phyloP scores from a whole-genome alignment of 139 green algal species.

The Closterium sp. region DNA sequence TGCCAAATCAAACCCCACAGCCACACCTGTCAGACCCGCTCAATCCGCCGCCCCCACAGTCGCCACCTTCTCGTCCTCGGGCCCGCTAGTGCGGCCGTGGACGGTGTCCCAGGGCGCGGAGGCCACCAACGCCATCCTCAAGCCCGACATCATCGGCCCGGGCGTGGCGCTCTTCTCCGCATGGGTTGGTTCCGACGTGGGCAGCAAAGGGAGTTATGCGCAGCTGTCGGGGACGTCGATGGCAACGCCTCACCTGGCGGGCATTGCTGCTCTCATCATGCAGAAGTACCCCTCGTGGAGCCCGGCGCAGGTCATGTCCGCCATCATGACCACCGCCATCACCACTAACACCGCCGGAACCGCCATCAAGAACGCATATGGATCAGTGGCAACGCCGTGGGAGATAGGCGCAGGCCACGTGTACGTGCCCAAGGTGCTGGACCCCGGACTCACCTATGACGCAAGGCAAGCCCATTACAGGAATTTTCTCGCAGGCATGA shows the following conservation, averaged over 20 bases:
- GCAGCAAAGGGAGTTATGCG: neutral
- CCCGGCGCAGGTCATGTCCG: neutral
- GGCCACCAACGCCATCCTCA: neutral
- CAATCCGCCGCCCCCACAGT: neutral
- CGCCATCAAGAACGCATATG: neutral
- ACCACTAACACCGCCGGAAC: neutral
- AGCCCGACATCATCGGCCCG: neutral
- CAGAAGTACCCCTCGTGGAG: neutral
- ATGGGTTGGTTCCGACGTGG: neutral
- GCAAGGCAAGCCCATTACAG: neutral
- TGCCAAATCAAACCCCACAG: neutral
- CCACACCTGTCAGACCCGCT: neutral
- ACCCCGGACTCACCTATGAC: neutral
- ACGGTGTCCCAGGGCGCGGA: neutral
- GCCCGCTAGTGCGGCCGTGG: neutral
- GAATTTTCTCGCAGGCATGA: neutral
- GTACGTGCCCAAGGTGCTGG: neutral
- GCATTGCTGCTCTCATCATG: constrained; percentile 2
- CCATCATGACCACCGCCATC: constrained; percentile 2
- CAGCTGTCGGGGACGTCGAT: constrained; percentile 8
- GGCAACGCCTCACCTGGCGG: neutral
- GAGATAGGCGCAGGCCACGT: neutral
- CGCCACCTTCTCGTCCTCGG: neutral
- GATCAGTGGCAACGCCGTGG: neutral
- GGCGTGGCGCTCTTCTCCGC: neutral